Evolutionary conservation across 768 basidiomycete genomes (phyloP), one percentile per base, ranked within the genome.

Genomic region (Termitomyces sp.): DNA sequence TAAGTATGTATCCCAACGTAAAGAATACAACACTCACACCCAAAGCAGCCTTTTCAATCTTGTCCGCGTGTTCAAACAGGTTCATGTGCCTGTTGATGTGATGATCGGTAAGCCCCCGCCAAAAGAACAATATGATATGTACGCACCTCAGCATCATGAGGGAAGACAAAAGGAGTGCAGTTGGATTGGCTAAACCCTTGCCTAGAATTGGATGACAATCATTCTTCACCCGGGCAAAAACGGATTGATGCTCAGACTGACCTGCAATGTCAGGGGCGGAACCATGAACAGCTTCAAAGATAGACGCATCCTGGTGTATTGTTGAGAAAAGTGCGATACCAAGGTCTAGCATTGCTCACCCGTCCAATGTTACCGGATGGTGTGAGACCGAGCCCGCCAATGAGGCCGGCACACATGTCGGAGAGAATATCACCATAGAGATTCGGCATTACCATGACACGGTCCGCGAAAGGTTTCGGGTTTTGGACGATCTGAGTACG

Each of bases 401-500:
- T 98, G 64, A 99, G 81, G 57, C 97, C 97, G 58, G 97, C 97
- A 63, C 94, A 96, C 89, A 99, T 94, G 71, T 99, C 95, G 47
- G 94, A 97, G 61, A 97, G 76, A 68, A 97, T 97, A 71, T 94
- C 94, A 68, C 89, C 92, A 65, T 92, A 95, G 59, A 99, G 76
- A 79, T 99, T 99, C 53, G 97, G 97, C 95, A 98, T 98, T 63
- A 99, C 97, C 96, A 99, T 98, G 61, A 99, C 96, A 49, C 94
- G 88, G 75, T 97, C 94, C 37, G 91, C 81, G 76, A 86, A 99
- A 7, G 97, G 97, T 64, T 73, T 78, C 23, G 97, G 97, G 74
- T 99, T 95, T 69, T 91, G 89, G 32, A 93, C 91, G 66, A 98
- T 82, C 86, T 94, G 19, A 42, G 25, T 1, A 59, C 14, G 25